Percentiles rank a stretch among this genome's conserved stretches.
These are phyloP conservation scores for Stygiomarasmius scandens DNA, from an alignment of 1,284 basidiomycete species.

Conservation along the genomic window DNA sequence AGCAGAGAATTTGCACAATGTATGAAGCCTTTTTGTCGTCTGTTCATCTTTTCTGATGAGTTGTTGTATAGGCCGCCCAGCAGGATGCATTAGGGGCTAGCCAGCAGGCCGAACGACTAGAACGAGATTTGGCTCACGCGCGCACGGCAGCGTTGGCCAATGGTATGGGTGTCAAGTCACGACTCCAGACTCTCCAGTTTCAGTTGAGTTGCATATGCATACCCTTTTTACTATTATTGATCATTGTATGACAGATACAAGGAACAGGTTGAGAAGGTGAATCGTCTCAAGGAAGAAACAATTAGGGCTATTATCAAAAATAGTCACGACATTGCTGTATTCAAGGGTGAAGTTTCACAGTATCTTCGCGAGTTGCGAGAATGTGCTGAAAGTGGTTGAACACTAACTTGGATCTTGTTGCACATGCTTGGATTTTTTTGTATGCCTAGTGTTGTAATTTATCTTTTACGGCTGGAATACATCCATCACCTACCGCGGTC, in stretches of 20 bases:
- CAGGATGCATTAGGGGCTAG: slow-evolving; percentile 67
- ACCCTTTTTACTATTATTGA: slow-evolving; percentile 1
- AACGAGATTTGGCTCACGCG: slow-evolving; percentile 70
- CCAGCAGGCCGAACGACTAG: slow-evolving; percentile 62
- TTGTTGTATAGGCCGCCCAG: slow-evolving; percentile 61
- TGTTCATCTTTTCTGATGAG: slow-evolving; percentile 20
- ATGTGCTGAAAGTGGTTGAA: slow-evolving; percentile 61
- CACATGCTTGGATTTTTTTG: too few relatives aligned
- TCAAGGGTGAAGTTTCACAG: slow-evolving; percentile 74
- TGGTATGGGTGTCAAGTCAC: slow-evolving; percentile 78
- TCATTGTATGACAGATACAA: slow-evolving; percentile 52
- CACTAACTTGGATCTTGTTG: too few relatives aligned
- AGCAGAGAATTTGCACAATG: slow-evolving; percentile 77
- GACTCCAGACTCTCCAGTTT: slow-evolving; percentile 69
- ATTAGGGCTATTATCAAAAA: slow-evolving; percentile 80
- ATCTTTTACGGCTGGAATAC: too few relatives aligned
- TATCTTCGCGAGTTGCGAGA: slow-evolving; percentile 66
- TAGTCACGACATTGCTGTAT: slow-evolving; percentile 75
- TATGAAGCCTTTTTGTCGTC: slow-evolving; percentile 38
- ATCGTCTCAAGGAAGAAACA: slow-evolving; percentile 72
- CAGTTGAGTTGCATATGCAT: slow-evolving; percentile 38
- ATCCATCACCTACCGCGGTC: too few relatives aligned
- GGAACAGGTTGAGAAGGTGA: slow-evolving; percentile 75
- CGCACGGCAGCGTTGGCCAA: slow-evolving; percentile 73
- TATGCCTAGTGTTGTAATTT: too few relatives aligned